Evolutionary conservation across 2,329 filamentous ascomycete species (phyloP), one percentile per base, ranked within the genome.

Genomic region (Fusarium irregulare): DNA sequence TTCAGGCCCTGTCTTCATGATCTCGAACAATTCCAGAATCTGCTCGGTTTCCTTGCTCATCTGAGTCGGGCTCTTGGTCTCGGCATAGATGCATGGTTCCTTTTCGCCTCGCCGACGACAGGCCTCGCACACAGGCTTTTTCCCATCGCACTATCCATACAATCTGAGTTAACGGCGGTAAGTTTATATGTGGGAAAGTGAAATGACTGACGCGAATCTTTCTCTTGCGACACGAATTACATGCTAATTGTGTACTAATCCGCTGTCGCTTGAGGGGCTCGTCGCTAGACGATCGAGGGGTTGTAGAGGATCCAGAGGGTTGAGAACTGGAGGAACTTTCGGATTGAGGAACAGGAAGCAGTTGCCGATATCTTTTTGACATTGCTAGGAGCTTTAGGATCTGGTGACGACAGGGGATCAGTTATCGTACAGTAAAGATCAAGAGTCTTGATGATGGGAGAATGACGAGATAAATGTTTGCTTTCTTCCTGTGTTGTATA

Each of bases 281-380:
- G 18, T 64, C 63, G 28, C 56, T 44, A 6, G 61, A 51, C 2
- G 53, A 66, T 7, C 16, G 37, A 16, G 55, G 55, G 21, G 61
- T 63, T 4, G 61, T 53, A 16, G 67, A 71, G 14, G 56, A 57
- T 18, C 20, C 55, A 28, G 58, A 57, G 6, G 55, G 51, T 16
- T 53, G 48, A 16, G 62, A 54, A 41, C 23, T 57, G 23, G 62
- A 51, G 11, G 37, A 34, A 41, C 47, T 56, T 25, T 64, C 46
- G 7, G 28, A 20, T 11, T 20, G 40, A 20, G 55, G 63, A 12
- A 65, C 20, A 37, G 51, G 63, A 9, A 70, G 56, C 30, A 64
- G 46, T 18, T 70, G 56, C 13, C 61, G 61, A 45, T 70, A 66
- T 47, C 66, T 63, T 32, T 70, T 66, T 18, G 66, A 70, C 66